phyloP scores from a whole-genome alignment of 2,329 filamentous ascomycete genomes.

The Fusarium sp. region DNA sequence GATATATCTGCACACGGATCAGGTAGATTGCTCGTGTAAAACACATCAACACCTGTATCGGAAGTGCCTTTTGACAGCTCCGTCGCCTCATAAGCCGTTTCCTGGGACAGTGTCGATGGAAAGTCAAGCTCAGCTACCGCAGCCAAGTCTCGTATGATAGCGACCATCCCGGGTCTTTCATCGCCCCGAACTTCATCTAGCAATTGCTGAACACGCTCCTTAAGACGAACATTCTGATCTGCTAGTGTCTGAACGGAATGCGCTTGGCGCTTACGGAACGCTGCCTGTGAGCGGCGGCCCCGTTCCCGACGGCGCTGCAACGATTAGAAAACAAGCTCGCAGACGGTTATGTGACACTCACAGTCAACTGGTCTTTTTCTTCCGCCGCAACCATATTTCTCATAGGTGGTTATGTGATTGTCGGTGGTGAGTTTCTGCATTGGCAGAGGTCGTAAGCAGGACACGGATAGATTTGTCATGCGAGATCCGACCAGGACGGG shows the following conservation, averaged over 20 bases:
- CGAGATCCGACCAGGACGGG: neutral
- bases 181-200: neutral
- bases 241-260: neutral
- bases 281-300: constrained; percentile 14
- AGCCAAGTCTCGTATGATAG: neutral
- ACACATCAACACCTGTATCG: fast-evolving
- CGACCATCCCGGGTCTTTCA: neutral
- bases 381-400: neutral
- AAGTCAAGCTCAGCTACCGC: neutral
- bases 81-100: fast-evolving
- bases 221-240: neutral
- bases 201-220: neutral
- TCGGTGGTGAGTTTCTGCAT: neutral
- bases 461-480: constrained; percentile 10
- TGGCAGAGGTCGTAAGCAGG: neutral
- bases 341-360: neutral
- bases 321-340: neutral
- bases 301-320: constrained; percentile 11
- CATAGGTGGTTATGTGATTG: neutral
- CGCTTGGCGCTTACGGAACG: constrained; percentile 14
- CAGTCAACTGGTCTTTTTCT: neutral
- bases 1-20: fast-evolving
- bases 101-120: neutral
- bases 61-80: fast-evolving
- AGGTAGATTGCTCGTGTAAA: fast-evolving